Conservation (phyloP, 768 basidiomycete genomes). For the Suillus fuscotomentosus region DNA sequence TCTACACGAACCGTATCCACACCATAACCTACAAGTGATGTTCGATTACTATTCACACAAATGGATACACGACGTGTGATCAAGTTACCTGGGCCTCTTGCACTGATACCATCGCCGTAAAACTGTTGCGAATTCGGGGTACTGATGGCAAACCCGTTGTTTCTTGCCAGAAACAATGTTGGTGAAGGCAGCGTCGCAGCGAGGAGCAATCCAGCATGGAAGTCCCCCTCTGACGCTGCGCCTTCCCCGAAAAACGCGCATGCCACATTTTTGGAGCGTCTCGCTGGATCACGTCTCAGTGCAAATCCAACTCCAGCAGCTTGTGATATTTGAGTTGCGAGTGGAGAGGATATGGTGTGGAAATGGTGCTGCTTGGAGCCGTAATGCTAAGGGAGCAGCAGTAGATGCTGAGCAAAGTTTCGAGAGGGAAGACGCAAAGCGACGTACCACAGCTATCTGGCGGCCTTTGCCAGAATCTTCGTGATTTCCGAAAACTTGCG, state of each 20-base stretch:
- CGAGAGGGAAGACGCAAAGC: background rate
- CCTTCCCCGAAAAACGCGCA: constrained; percentile 94
- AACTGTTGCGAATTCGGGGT: constrained; percentile 89
- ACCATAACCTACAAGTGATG: constrained; percentile 50
- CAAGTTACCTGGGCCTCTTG: constrained; percentile 70
- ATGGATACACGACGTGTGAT: background rate
- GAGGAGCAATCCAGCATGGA: constrained; percentile 86
- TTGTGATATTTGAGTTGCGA: constrained; percentile 93
- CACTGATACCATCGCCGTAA: constrained; percentile 89
- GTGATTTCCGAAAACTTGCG: constrained; percentile 86
- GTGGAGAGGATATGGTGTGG: constrained; percentile 90
- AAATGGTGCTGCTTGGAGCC: constrained; percentile 84
- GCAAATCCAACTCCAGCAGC: constrained; percentile 93
- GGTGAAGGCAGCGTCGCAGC: constrained; percentile 76
- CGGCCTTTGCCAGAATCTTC: constrained; percentile 86
- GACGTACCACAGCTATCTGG: constrained; percentile 88
- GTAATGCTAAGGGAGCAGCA: constrained; percentile 59
- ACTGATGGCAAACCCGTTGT: constrained; percentile 94
- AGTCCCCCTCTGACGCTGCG: constrained; percentile 92
- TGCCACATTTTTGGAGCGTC: constrained; percentile 71
- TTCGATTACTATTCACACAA: background rate
- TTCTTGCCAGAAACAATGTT: constrained; percentile 70
- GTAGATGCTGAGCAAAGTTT: constrained; percentile 2
- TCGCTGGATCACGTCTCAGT: constrained; percentile 70
- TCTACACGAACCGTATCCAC: constrained; percentile 91